A percentile compares a stretch with the other conserved stretches of the same genome.
Evolutionary conservation across 768 basidiomycete species (phyloP).

Genomic region (Flagelloscypha sp.): DNA sequence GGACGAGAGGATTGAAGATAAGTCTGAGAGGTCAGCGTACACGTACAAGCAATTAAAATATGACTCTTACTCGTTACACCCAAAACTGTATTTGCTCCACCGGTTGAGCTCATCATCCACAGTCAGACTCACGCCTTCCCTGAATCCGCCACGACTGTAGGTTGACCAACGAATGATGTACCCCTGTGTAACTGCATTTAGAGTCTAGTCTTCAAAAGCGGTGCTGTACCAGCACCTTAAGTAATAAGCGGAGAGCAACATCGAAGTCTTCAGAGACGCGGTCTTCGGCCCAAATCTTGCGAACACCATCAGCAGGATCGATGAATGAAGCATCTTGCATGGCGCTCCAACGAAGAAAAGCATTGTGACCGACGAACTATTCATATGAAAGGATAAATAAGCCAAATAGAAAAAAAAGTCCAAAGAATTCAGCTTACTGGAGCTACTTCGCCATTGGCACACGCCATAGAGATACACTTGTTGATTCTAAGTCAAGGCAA

Average conservation of each 20-base stretch:
- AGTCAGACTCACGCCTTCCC: constrained; percentile 86
- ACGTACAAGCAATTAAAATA: constrained; percentile 3
- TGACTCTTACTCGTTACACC: constrained; percentile 26
- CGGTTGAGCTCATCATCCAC: constrained; percentile 86
- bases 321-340: constrained; percentile 46
- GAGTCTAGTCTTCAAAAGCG: neutral
- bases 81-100: constrained; percentile 87
- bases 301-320: constrained; percentile 41
- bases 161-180: constrained; percentile 83
- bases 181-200: constrained; percentile 25
- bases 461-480: constrained; percentile 26
- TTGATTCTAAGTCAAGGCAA: too few relatives aligned
- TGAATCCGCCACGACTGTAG: constrained; percentile 78
- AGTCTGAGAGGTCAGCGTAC: constrained; percentile 53
- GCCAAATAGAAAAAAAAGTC: too few relatives aligned
- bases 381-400: too few relatives aligned
- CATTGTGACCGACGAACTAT: constrained; percentile 45
- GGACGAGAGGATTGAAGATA: constrained; percentile 74
- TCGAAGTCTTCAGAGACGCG: constrained; percentile 63
- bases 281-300: constrained; percentile 58
- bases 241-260: constrained; percentile 53
- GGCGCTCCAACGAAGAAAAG: constrained; percentile 49
- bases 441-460: constrained; percentile 36
- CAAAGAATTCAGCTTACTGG: too few relatives aligned
- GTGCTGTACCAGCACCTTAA: constrained; percentile 12